Conservation (phyloP, 345 rosid genomes). For the Durio zibethinus region DNA sequence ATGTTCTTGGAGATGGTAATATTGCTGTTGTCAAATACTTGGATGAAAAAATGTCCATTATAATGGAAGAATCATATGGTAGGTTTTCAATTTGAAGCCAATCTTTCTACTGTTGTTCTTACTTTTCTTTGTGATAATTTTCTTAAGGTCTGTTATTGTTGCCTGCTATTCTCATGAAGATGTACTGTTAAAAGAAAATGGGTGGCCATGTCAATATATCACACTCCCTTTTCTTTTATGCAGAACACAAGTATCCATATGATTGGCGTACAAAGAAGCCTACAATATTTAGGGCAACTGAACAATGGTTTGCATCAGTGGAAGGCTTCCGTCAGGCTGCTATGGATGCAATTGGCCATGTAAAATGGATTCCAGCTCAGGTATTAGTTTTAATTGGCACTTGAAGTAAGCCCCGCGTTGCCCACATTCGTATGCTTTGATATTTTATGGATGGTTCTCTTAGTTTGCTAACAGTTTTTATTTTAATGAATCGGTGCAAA, state of each 20-base stretch:
- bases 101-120: not conserved
- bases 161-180: conserved; percentile 1
- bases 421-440: not conserved
- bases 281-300: conserved; percentile 94
- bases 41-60: conserved; percentile 61
- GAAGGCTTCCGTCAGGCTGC: conserved; percentile 82
- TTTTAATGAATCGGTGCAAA: not conserved
- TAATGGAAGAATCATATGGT: conserved; percentile 93
- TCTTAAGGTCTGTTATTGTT: not conserved
- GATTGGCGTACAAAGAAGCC: conserved; percentile 98
- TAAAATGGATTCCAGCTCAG: conserved; percentile 94
- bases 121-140: conserved; percentile 13
- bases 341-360: conserved; percentile 74
- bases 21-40: conserved; percentile 69
- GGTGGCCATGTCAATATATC: conserved; percentile 4
- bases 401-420: not conserved
- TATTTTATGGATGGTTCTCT: not conserved
- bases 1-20: conserved; percentile 93
- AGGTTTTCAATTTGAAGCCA: conserved; percentile 19
- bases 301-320: conserved; percentile 99
- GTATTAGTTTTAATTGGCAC: conserved; percentile 36
- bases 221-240: conserved; percentile 22
- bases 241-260: conserved; percentile 94
- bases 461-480: not conserved
- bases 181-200: not conserved